Conservation (phyloP, 441 rosid genomes). For the Biscutella laevigata region DNA sequence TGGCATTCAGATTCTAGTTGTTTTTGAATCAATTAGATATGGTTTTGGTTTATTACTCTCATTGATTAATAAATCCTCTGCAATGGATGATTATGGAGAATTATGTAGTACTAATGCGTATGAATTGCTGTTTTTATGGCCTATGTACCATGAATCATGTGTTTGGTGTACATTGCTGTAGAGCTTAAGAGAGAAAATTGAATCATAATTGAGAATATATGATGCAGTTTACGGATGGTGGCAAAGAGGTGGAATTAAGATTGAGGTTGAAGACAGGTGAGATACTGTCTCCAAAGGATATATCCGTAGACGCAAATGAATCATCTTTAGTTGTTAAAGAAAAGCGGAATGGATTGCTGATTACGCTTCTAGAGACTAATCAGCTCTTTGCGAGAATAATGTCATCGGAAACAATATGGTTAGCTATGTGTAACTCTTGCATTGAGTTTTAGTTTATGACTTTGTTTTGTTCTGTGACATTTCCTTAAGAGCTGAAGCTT, state of each 20-base stretch:
- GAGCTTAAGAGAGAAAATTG: background rate
- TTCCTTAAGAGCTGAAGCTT: background rate
- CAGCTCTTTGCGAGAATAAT: conserved; percentile 58
- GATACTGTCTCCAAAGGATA: conserved; percentile 43
- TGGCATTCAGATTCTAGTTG: background rate
- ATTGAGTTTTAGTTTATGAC: too few relatives aligned
- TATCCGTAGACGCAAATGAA: conserved; percentile 72
- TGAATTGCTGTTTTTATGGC: background rate
- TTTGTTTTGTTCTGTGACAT: background rate
- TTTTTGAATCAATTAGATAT: background rate
- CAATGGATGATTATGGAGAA: background rate
- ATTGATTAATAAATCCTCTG: too few relatives aligned
- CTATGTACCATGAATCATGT: background rate
- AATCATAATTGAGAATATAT: background rate
- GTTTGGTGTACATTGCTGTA: background rate
- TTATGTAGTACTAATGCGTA: background rate
- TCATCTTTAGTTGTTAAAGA: conserved; percentile 47
- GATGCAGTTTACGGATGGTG: conserved; percentile 67
- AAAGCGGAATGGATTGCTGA: conserved; percentile 38
- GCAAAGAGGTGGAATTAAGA: conserved; percentile 73
- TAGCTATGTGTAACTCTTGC: conserved; percentile 16
- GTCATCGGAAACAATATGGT: conserved; percentile 86
- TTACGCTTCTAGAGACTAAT: conserved; percentile 58
- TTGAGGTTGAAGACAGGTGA: conserved; percentile 41
- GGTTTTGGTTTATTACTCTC: background rate